Percentiles rank a stretch among this genome's conserved stretches.
Evolutionary conservation across 2,329 filamentous ascomycete genomes (phyloP).

Genomic region (Penicillium sp.): DNA sequence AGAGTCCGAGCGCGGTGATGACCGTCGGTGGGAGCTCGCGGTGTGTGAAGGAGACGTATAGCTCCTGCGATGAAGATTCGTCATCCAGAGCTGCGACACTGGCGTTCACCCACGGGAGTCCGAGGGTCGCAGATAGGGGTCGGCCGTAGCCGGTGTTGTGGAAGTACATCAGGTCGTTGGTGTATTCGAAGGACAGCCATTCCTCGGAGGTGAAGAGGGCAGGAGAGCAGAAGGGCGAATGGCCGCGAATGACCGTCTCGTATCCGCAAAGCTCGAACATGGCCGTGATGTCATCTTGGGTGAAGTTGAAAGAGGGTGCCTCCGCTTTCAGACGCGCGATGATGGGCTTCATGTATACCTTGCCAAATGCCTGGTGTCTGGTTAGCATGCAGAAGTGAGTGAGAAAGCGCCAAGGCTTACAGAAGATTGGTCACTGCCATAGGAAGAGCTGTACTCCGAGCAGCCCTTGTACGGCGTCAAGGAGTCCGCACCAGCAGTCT

Average conservation of each 20-base stretch:
- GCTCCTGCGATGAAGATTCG: conserved; percentile 52
- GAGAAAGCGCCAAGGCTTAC: conserved; percentile 47
- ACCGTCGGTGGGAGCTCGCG: conserved; percentile 69
- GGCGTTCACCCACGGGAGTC: conserved; percentile 68
- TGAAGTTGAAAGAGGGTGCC: conserved; percentile 64
- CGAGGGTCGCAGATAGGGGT: conserved; percentile 58
- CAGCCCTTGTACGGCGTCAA: conserved; percentile 68
- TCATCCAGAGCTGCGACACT: conserved; percentile 55
- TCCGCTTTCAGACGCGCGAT: conserved; percentile 57
- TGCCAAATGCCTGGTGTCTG: conserved; percentile 13
- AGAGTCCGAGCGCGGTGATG: conserved; percentile 67
- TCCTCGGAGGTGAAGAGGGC: conserved; percentile 62
- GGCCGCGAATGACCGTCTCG: conserved; percentile 64
- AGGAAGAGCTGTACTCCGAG: conserved; percentile 61
- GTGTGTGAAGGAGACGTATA: conserved; percentile 70
- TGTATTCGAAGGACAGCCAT: conserved; percentile 69
- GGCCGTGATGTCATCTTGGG: conserved; percentile 62
- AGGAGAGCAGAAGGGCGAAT: conserved; percentile 63
- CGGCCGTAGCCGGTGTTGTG: conserved; percentile 69
- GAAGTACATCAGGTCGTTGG: conserved; percentile 65
- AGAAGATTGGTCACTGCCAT: conserved; percentile 58
- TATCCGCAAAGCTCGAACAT: conserved; percentile 70
- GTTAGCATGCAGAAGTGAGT: not conserved
- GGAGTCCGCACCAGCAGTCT: conserved; percentile 60
- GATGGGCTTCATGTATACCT: conserved; percentile 61